phyloP scores from a whole-genome alignment of 345 rosid species.

The Acer negundo region DNA sequence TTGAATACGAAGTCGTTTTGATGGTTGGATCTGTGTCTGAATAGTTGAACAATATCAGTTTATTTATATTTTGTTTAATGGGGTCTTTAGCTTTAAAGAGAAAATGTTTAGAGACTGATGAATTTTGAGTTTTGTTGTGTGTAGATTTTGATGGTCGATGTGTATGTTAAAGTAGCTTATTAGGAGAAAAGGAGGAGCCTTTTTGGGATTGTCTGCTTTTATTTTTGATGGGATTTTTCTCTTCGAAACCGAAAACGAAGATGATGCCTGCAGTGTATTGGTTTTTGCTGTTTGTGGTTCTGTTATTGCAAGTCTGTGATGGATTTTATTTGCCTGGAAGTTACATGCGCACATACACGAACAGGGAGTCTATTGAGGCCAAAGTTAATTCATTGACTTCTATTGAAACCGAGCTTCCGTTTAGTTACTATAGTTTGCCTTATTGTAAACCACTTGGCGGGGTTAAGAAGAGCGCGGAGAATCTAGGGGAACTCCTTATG shows the following conservation, averaged over 20 bases:
- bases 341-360: constrained; percentile 78
- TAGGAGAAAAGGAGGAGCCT: constrained; percentile 8
- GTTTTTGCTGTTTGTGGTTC: constrained; percentile 44
- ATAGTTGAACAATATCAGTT: too few species aligned
- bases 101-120: neutral
- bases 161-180: constrained; percentile 21
- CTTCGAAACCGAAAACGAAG: constrained; percentile 19
- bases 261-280: constrained; percentile 33
- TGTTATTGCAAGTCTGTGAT: constrained; percentile 44
- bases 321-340: constrained; percentile 91
- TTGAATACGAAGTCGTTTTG: neutral
- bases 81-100: neutral
- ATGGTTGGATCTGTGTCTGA: constrained; percentile 1
- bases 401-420: constrained; percentile 86
- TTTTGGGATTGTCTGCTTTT: constrained; percentile 20
- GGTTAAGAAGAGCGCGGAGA: constrained; percentile 76
- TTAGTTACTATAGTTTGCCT: constrained; percentile 80
- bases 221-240: constrained; percentile 13
- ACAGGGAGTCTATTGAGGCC: constrained; percentile 44
- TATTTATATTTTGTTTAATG: neutral
- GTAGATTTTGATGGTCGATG: constrained; percentile 26
- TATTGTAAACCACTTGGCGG: constrained; percentile 63
- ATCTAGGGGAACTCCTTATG: constrained; percentile 90
- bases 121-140: neutral
- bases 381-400: constrained; percentile 94